Conservation (phyloP, 805 yeast genomes). For the Saturnispora zaruensis region DNA sequence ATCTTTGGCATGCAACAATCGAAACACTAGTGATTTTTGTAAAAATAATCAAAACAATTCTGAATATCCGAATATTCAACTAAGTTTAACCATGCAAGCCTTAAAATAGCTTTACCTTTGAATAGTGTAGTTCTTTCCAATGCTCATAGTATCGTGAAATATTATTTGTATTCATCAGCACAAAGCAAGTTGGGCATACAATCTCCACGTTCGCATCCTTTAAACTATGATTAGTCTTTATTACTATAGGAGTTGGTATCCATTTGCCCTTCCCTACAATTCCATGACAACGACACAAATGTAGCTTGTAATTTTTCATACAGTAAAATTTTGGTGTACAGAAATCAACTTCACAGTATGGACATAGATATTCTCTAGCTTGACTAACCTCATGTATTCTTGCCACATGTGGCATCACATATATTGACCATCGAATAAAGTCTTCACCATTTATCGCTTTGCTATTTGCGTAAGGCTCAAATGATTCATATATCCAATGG, state of each 20-base stretch:
- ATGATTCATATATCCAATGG: background rate
- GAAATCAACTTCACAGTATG: background rate
- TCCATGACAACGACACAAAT: constrained; percentile 3
- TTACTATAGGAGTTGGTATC: background rate
- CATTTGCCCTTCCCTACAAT: background rate
- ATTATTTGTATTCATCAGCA: background rate
- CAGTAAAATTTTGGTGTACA: background rate
- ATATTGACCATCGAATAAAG: background rate
- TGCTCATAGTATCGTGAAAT: background rate
- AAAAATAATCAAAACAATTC: too few species aligned
- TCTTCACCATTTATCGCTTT: background rate
- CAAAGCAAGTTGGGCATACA: background rate
- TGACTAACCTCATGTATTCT: background rate
- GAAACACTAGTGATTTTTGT: background rate
- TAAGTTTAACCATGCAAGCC: too few species aligned
- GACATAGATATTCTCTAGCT: background rate
- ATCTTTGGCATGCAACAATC: background rate
- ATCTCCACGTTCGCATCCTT: background rate
- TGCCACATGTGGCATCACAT: background rate
- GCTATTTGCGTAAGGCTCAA: background rate
- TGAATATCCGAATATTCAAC: too few species aligned
- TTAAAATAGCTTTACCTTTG: background rate
- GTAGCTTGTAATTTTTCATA: background rate
- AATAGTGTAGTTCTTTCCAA: background rate
- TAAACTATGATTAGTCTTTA: background rate